phyloP scores from a whole-genome alignment of 2,329 filamentous ascomycete genomes.

The Sporothrix brunneoviolacea region DNA sequence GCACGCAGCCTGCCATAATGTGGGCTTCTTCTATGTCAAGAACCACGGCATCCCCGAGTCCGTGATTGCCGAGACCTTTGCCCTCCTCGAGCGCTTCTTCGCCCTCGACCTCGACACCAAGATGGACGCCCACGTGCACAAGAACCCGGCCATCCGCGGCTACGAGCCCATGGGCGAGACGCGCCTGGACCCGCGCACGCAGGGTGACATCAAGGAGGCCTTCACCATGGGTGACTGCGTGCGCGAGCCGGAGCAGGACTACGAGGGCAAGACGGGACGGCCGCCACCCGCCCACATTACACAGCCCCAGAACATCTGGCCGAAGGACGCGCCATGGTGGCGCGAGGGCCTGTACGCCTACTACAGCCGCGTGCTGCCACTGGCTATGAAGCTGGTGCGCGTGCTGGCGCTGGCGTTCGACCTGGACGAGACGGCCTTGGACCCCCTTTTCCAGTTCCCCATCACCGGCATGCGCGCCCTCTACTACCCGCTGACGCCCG shows the following conservation, averaged over 20 bases:
- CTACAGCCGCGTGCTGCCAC: constrained; percentile 21
- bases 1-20: neutral
- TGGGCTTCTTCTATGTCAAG: constrained; percentile 17
- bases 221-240: constrained; percentile 32
- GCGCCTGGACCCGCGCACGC: constrained; percentile 25
- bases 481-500: constrained; percentile 22
- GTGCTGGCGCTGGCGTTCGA: constrained; percentile 21
- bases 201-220: constrained; percentile 22
- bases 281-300: too few species aligned
- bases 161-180: constrained; percentile 31
- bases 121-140: constrained; percentile 28
- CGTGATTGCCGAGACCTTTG: constrained; percentile 9
- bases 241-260: constrained; percentile 31
- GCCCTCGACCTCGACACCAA: constrained; percentile 13
- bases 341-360: constrained; percentile 30
- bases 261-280: too few species aligned
- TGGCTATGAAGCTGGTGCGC: constrained; percentile 16
- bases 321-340: too few species aligned
- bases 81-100: constrained; percentile 17
- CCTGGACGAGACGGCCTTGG: constrained; percentile 28
- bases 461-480: constrained; percentile 23
- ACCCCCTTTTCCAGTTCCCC: constrained; percentile 32
- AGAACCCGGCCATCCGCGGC: constrained; percentile 29
- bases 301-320: too few species aligned
- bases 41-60: constrained; percentile 19